Base-by-base conservation (phyloP, 2,329 filamentous ascomycete species). In the Scytalidium lignicola region DNA sequence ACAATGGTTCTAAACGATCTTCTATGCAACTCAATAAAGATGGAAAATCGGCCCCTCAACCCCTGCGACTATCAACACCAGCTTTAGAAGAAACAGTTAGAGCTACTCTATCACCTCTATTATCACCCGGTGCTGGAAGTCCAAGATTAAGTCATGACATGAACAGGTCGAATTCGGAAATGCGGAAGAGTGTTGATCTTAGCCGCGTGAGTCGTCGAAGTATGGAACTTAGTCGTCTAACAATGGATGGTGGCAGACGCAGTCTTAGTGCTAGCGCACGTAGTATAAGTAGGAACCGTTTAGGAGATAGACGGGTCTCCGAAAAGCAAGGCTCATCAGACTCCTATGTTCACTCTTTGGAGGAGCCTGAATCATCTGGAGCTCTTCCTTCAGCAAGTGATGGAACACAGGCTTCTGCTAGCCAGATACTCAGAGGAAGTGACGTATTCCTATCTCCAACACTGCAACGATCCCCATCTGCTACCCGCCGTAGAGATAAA, bases 361-460 rank as follows among this genome's bases (percentile, higher is more conserved):
- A 88, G 46, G 87, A 86, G 41, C 85, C 83, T 0, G 89, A 84
- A 4, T 81, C 86, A 49, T 91, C 87, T 1, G 88, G 83, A 2
- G 72, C 85, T 26, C 75, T 85, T 1, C 75, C 83, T 3, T 88
- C 86, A 3, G 83, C 82, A 1, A 80, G 79, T 47, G 86, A 91
- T 40, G 88, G 91, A 50, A 80, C 75, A n/a, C 75, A 76, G 49
- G 84, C 86, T 43, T 95, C 91, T 3, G 92, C 88, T 2, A 97
- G 92, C 64, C 90, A 96, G 66, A 96, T 97, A 32, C 71, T 99
- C 8, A 80, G 82, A 47, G 83, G 88, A 28, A 96, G 90, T 58
- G 89, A 93, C 58, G 86, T 96, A 8, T 97, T 99, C 61, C 83
- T 87, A 56, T 85, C 83, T 21, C 90, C 90, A 15, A 88, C 85